A percentile compares a stretch with the other conserved stretches of the same genome.
These are phyloP conservation scores for Hyaloscypha finlandica DNA, from an alignment of 495 filamentous ascomycete genomes.

Conservation along the genomic window DNA sequence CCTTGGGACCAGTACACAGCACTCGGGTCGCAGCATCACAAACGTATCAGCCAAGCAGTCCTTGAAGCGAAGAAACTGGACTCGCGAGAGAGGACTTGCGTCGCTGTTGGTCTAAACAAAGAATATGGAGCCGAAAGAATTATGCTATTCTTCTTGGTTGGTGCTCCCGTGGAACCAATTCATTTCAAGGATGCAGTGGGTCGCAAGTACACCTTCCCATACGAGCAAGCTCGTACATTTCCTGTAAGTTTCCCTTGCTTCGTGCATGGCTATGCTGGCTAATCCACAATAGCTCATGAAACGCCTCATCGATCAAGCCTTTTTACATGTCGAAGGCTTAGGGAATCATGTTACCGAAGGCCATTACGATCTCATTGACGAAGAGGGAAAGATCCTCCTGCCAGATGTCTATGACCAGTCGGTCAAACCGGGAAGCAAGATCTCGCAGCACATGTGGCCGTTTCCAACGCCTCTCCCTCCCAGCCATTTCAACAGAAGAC, in stretches of 20 bases:
- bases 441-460: conserved; percentile 98
- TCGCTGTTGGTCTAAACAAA: not conserved
- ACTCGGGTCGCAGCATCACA: not conserved
- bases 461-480: conserved; percentile 45
- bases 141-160: not conserved
- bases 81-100: not conserved
- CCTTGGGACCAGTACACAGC: not conserved
- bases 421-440: conserved; percentile 82
- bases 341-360: conserved; percentile 81
- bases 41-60: not conserved
- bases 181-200: conserved; percentile 30
- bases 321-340: conserved; percentile 80
- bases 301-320: conserved; percentile 83
- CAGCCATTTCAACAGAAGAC: not conserved
- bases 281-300: conserved; percentile 68
- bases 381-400: conserved; percentile 85
- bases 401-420: conserved; percentile 86
- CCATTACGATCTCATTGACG: conserved; percentile 82
- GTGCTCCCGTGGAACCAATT: not conserved
- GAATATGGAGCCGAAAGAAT: not conserved
- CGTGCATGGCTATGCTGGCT: not conserved
- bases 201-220: conserved; percentile 85
- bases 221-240: conserved; percentile 78
- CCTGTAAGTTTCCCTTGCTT: conserved; percentile 52
- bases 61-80: not conserved